Base-by-base conservation (phyloP, 2,329 filamentous ascomycete species). In the Apiospora hydei region DNA sequence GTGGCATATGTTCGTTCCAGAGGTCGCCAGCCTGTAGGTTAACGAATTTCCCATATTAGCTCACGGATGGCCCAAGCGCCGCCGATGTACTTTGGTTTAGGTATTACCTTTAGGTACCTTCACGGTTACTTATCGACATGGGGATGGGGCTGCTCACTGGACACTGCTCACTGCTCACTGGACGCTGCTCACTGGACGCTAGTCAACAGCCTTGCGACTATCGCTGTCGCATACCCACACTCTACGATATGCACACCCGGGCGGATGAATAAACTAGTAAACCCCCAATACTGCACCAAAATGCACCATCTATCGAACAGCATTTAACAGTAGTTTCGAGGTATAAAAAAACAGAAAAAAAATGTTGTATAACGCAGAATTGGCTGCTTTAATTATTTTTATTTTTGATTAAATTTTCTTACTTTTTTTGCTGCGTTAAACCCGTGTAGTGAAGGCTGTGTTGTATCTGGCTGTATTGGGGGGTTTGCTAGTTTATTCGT, bases 161-260 rank as follows among this genome's bases (percentile, higher is more conserved):
- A n/a, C n/a, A n/a, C 57, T 64, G 30, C 18, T 64, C 26, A 30
- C 57, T 64, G 30, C 18, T 64, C 7, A n/a, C 4, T 6, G 2
- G 10, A 38, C 57, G 57, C 57, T 64, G 30, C 18, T 64, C 7
- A n/a, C 4, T 6, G 2, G 10, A 38, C 57, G 57, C 57, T 64
- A 64, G 57, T 64, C 66, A 46, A 46, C 66, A 68, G 66, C 66
- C 66, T 68, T 47, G 66, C 66, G 43, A 47, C 66, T 68, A 44
- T 44, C 66, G 10, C 57, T 64, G 34, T 64, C 57, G 21, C 57
- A 41, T 64, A 34, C 57, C 57, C 57, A 64, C 57, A 64, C 57
- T 41, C 57, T 64, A n/a, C 57, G 34, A 64, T 64, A 64, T 38
- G 53, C n/a, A n/a, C n/a, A n/a, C n/a, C n/a, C n/a, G n/a, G n/a